phyloP scores from a whole-genome alignment of 139 green algal genomes.

The Edaphochlamys debaryana region DNA sequence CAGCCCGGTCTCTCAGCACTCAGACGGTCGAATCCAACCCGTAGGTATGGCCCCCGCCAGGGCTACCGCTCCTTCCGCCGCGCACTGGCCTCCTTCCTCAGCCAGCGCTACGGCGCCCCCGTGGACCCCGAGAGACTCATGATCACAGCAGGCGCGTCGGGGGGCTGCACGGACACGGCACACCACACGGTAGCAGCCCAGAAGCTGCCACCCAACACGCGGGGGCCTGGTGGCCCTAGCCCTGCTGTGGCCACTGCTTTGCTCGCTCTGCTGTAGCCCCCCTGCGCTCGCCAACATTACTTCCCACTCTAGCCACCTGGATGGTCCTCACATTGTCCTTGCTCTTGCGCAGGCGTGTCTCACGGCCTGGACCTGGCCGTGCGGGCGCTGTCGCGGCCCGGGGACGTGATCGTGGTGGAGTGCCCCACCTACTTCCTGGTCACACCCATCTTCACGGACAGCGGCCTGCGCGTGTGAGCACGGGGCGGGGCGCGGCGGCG shows the following conservation, averaged over 20 bases:
- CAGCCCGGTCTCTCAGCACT: no score
- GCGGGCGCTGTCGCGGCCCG: constrained; percentile 34
- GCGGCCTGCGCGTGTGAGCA: not conserved
- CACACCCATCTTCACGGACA: constrained; percentile 33
- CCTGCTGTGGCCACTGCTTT: not conserved
- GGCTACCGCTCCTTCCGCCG: constrained; percentile 54
- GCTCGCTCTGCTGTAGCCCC: not conserved
- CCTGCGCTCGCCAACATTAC: no score
- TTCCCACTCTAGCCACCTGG: not conserved
- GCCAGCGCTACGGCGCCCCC: constrained; percentile 19
- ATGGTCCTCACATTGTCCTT: not conserved
- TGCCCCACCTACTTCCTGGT: constrained; percentile 63
- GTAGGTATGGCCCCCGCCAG: constrained; percentile 47
- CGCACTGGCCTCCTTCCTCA: constrained; percentile 51
- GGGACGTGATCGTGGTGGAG: constrained; percentile 54
- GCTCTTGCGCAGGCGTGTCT: constrained; percentile 45
- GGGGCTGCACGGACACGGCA: no score
- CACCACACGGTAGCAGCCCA: no score
- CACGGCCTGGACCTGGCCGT: constrained; percentile 56
- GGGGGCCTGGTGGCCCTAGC: no score
- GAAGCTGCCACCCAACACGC: no score
- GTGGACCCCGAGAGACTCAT: constrained; percentile 45
- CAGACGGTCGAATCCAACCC: no score
- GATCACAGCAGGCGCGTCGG: constrained; percentile 48
- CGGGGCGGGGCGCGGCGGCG: no score